Evolutionary conservation across 805 yeast species (phyloP).

Genomic region (Priceomyces medius): DNA sequence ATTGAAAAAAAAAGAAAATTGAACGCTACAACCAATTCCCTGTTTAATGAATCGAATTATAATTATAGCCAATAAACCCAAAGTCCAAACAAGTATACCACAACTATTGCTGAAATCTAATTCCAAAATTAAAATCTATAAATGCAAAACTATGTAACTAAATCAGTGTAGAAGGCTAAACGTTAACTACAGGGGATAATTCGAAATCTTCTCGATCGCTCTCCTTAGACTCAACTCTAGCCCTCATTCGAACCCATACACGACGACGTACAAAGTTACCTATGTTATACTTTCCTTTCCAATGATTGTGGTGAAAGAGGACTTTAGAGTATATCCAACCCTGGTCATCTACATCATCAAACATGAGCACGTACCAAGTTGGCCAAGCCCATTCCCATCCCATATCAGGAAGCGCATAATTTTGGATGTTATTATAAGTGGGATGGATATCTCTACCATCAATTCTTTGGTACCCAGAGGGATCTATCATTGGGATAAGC

Average conservation of each 20-base stretch:
- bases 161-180: no score
- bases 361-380: slow-evolving; percentile 73
- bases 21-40: no score
- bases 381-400: slow-evolving; percentile 70
- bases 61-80: no score
- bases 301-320: slow-evolving; percentile 46
- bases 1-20: no score
- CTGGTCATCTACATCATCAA: slow-evolving; percentile 70
- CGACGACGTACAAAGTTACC: slow-evolving; percentile 68
- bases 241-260: slow-evolving; percentile 55
- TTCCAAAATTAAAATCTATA: no score
- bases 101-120: no score
- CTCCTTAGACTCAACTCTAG: slow-evolving; percentile 7
- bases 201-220: not conserved
- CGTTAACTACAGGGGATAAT: no score
- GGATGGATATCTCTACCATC: slow-evolving; percentile 36
- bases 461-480: slow-evolving; percentile 47
- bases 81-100: no score
- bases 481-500: slow-evolving; percentile 49
- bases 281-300: slow-evolving; percentile 64
- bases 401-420: slow-evolving; percentile 54
- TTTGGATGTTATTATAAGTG: slow-evolving; percentile 26
- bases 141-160: no score
- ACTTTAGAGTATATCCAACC: slow-evolving; percentile 76
- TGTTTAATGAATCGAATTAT: no score